Conservation (phyloP, 305 asterid species). For the Fraxinus xanthoxyloides region DNA sequence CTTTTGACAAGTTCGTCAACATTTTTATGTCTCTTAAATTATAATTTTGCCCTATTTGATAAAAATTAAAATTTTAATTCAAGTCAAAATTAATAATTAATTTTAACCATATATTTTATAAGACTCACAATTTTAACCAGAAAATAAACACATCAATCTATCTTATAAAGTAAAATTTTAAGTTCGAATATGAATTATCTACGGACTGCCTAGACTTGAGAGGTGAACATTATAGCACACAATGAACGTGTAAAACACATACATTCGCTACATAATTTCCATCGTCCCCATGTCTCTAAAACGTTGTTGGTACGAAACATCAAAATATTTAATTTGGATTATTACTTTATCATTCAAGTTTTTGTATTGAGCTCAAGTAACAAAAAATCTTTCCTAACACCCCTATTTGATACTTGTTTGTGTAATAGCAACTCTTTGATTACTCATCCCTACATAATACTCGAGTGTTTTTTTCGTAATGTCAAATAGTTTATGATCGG, state of each 20-base stretch:
- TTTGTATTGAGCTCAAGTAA: not conserved
- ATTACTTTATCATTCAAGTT: not conserved
- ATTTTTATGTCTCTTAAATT: too few relatives aligned
- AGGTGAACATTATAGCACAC: not conserved
- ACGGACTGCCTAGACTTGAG: not conserved
- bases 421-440: not conserved
- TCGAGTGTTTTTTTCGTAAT: not conserved
- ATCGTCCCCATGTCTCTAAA: not conserved
- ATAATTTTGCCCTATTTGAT: too few relatives aligned
- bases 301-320: not conserved
- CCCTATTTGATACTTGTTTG: not conserved
- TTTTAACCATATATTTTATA: too few relatives aligned
- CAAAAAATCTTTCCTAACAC: not conserved
- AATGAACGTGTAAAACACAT: not conserved
- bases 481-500: not conserved
- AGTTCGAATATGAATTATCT: not conserved
- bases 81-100: too few relatives aligned
- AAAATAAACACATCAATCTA: too few relatives aligned
- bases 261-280: not conserved
- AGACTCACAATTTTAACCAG: too few relatives aligned
- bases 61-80: too few relatives aligned
- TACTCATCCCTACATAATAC: not conserved
- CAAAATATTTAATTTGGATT: too few relatives aligned
- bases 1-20: not conserved
- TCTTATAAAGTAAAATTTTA: too few relatives aligned